Conservation (phyloP, 1,139 yeast genomes). For the Candida sp. region DNA sequence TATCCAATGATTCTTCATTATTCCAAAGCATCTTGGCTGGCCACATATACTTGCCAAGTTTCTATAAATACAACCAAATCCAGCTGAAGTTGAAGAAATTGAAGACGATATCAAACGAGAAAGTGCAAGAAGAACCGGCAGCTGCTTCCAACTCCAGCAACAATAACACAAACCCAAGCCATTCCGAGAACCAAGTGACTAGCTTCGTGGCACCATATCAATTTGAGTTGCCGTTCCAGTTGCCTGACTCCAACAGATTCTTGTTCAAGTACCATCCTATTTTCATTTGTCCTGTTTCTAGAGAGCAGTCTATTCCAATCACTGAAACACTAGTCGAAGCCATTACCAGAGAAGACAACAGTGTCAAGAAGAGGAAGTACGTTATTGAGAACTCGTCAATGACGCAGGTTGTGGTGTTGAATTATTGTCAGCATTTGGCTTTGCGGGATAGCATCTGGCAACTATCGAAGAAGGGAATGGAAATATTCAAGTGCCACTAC, state of each 20-base stretch:
- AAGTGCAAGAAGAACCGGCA: slow-evolving; percentile 5
- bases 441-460: slow-evolving; percentile 50
- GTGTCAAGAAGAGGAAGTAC: slow-evolving; percentile 24
- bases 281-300: slow-evolving; percentile 90
- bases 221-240: slow-evolving; percentile 47
- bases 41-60: slow-evolving; percentile 69
- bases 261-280: slow-evolving; percentile 74
- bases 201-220: slow-evolving; percentile 26
- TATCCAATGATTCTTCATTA: slow-evolving; percentile 74
- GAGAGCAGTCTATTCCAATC: slow-evolving; percentile 66
- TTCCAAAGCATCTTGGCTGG: slow-evolving; percentile 74
- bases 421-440: slow-evolving; percentile 49
- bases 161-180: neutral
- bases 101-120: slow-evolving; percentile 31
- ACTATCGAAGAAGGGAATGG: slow-evolving; percentile 47
- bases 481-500: slow-evolving; percentile 51
- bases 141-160: slow-evolving; percentile 2
- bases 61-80: slow-evolving; percentile 65
- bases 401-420: slow-evolving; percentile 50
- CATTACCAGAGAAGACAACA: slow-evolving; percentile 15
- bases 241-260: slow-evolving; percentile 45
- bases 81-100: slow-evolving; percentile 33
- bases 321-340: slow-evolving; percentile 21
- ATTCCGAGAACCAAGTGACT: slow-evolving; percentile 4
- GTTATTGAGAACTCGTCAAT: slow-evolving; percentile 13